These are phyloP conservation scores for Penicillium crystallinum DNA, from an alignment of 495 filamentous ascomycete genomes.

Conservation along the genomic window DNA sequence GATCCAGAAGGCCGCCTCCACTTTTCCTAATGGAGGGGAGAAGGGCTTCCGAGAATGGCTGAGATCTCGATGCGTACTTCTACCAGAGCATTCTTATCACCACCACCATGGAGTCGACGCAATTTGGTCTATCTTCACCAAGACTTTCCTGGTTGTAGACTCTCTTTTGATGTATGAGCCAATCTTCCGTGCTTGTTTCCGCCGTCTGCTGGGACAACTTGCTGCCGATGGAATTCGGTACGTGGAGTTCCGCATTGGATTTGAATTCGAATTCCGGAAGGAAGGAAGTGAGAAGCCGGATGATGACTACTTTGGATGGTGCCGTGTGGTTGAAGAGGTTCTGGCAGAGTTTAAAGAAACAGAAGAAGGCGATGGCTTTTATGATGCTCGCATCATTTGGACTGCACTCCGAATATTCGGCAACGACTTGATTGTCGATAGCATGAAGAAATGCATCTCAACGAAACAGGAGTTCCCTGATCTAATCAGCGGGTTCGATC, in stretches of 20 bases:
- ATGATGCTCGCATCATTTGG: constrained; percentile 88
- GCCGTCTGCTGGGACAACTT: constrained; percentile 59
- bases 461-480: constrained; percentile 74
- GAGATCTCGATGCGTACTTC: constrained; percentile 64
- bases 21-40: constrained; percentile 66
- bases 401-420: constrained; percentile 59
- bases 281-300: constrained; percentile 57
- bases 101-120: constrained; percentile 76
- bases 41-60: constrained; percentile 74
- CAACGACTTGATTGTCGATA: constrained; percentile 61
- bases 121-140: constrained; percentile 73
- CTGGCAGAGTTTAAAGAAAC: constrained; percentile 68
- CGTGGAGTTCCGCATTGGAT: constrained; percentile 63
- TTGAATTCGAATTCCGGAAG: constrained; percentile 55
- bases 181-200: constrained; percentile 73
- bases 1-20: constrained; percentile 59
- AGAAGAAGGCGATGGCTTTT: constrained; percentile 67
- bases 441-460: constrained; percentile 79
- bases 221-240: constrained; percentile 75
- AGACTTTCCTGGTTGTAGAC: constrained; percentile 62
- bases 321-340: constrained; percentile 69
- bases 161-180: constrained; percentile 85
- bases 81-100: constrained; percentile 63
- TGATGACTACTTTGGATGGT: constrained; percentile 57
- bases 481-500: constrained; percentile 79